Evolutionary conservation across 2,329 filamentous ascomycete species (phyloP).

Genomic region (Trichocomaceae sp.): DNA sequence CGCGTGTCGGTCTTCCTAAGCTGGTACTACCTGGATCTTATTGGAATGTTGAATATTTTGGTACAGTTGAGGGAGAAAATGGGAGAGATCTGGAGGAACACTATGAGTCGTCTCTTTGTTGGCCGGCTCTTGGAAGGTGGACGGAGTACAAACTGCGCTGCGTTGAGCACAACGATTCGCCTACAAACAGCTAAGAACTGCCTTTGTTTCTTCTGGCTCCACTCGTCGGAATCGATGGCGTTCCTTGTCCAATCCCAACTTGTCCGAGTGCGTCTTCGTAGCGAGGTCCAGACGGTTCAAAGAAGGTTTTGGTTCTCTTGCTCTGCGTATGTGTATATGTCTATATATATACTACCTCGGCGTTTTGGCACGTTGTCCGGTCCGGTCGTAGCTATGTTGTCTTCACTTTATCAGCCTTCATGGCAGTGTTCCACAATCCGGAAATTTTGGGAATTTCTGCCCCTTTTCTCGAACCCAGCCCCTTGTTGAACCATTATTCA

Average conservation of each 20-base stretch:
- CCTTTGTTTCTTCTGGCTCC: constrained; percentile 30
- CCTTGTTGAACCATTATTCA: constrained; percentile 29
- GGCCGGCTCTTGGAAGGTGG: constrained; percentile 42
- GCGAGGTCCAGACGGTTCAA: constrained; percentile 49
- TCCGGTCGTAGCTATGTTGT: constrained; percentile 27
- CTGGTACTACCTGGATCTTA: constrained; percentile 54
- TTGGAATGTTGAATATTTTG: constrained; percentile 50
- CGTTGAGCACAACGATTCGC: constrained; percentile 33
- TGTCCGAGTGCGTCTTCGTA: constrained; percentile 33
- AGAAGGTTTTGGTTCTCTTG: constrained; percentile 35
- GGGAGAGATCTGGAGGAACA: constrained; percentile 48
- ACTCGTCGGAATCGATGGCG: constrained; percentile 52
- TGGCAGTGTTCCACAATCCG: constrained; percentile 45
- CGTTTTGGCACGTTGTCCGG: constrained; percentile 33
- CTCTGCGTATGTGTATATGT: constrained; percentile 22
- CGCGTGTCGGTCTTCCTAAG: constrained; percentile 50
- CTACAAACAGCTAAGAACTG: constrained; percentile 42
- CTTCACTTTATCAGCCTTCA: constrained; percentile 30
- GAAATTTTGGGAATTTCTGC: constrained; percentile 28
- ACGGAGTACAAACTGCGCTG: constrained; percentile 11
- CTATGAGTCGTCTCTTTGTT: constrained; percentile 42
- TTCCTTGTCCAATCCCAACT: constrained; percentile 23
- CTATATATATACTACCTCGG: constrained; percentile 16
- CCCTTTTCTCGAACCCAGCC: constrained; percentile 36
- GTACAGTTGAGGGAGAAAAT: constrained; percentile 23